phyloP scores from a whole-genome alignment of 345 rosid species.

The Citrus mangshanensis region DNA sequence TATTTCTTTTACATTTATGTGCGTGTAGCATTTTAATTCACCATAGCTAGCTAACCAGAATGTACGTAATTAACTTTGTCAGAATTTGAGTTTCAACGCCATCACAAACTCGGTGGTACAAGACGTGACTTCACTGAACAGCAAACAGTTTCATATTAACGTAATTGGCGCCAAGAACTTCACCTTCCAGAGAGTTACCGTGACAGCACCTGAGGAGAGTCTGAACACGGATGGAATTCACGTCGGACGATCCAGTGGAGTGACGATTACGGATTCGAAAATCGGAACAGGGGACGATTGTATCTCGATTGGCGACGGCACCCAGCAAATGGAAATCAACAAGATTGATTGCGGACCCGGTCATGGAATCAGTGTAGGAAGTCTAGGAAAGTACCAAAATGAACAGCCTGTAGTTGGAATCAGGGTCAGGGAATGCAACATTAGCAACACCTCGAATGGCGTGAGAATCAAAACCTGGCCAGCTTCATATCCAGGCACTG shows the following conservation, averaged over 20 bases:
- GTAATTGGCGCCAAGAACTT: slow-evolving; percentile 43
- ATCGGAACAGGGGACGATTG: slow-evolving; percentile 70
- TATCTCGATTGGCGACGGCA: slow-evolving; percentile 55
- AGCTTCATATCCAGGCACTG: slow-evolving; percentile 17
- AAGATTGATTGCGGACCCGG: slow-evolving; percentile 63
- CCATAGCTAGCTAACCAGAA: neutral
- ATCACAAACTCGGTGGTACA: slow-evolving; percentile 27
- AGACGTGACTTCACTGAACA: slow-evolving; percentile 32
- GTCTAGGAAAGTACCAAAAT: slow-evolving; percentile 40
- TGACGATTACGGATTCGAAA: slow-evolving; percentile 29
- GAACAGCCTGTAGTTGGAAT: slow-evolving; percentile 43
- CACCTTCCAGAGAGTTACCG: slow-evolving; percentile 26
- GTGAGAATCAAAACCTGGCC: slow-evolving; percentile 70
- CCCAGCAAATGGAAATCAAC: slow-evolving; percentile 19
- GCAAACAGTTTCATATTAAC: slow-evolving; percentile 54
- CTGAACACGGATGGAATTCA: slow-evolving; percentile 74
- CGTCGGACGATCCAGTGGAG: slow-evolving; percentile 38
- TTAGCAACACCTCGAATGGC: slow-evolving; percentile 35
- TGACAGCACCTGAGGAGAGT: slow-evolving; percentile 43
- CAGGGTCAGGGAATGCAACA: slow-evolving; percentile 28
- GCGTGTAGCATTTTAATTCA: too few relatives aligned
- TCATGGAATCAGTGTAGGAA: slow-evolving; percentile 65
- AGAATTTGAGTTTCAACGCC: slow-evolving; percentile 50
- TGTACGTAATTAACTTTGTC: neutral
- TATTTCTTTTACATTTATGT: too few relatives aligned